Percentiles rank a stretch among this genome's conserved stretches.
Evolutionary conservation across 2,329 filamentous ascomycete species (phyloP).

Genomic region (Clonostachys rosea): DNA sequence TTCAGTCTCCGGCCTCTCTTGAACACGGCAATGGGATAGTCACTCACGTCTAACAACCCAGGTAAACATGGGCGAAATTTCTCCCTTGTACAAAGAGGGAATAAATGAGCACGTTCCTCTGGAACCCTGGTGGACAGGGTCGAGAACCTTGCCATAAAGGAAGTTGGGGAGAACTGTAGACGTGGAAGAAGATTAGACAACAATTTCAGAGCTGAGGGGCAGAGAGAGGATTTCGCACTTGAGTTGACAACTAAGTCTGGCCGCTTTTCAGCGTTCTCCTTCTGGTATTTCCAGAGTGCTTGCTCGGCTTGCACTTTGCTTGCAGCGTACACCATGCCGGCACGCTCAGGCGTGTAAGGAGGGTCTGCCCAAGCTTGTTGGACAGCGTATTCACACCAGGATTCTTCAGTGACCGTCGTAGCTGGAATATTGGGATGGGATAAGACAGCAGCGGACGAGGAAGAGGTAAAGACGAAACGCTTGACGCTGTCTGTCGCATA

Average conservation of each 20-base stretch:
- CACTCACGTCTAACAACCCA: no score
- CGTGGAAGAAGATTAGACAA: background rate
- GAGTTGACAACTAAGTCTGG: conserved; percentile 13
- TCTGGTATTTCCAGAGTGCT: conserved; percentile 23
- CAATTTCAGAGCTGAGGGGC: background rate
- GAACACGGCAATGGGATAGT: no score
- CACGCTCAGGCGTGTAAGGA: conserved; percentile 17
- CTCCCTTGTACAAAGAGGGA: conserved; percentile 11
- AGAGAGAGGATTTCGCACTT: background rate
- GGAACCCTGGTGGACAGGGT: conserved; percentile 9
- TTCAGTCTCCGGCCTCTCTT: no score
- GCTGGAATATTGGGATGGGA: conserved; percentile 9
- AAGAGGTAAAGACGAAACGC: conserved; percentile 33
- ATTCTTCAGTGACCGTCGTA: conserved; percentile 10
- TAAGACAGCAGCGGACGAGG: conserved; percentile 13
- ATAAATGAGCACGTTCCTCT: conserved; percentile 13
- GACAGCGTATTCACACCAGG: conserved; percentile 26
- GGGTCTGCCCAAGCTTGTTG: conserved; percentile 24
- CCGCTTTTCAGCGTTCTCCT: conserved; percentile 10
- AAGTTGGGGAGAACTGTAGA: conserved; percentile 15
- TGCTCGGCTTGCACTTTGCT: conserved; percentile 26
- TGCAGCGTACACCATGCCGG: conserved; percentile 19
- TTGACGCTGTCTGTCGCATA: conserved; percentile 23
- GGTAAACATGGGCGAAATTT: background rate
- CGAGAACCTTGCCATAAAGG: conserved; percentile 15